phyloP scores from a whole-genome alignment of 2,329 filamentous ascomycete genomes.

The Colletotrichum musicola region DNA sequence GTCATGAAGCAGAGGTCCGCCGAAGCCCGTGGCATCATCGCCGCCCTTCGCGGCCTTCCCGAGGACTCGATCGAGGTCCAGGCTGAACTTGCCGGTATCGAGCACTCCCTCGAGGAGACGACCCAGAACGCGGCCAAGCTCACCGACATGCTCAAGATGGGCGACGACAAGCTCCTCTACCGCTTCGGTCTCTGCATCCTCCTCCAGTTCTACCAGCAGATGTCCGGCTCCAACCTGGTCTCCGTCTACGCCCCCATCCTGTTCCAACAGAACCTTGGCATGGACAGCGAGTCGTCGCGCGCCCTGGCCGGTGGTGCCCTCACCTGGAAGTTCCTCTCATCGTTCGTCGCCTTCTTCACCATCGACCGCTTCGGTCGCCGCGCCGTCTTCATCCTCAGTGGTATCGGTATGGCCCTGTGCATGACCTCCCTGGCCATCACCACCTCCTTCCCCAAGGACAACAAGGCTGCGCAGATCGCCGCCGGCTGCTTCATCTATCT shows the following conservation, averaged over 20 bases:
- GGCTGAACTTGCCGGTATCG: conserved; percentile 61
- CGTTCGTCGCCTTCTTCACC: conserved; percentile 62
- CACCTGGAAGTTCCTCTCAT: conserved; percentile 68
- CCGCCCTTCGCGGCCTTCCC: conserved; percentile 62
- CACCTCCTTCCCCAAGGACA: conserved; percentile 60
- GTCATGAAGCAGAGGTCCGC: conserved; percentile 47
- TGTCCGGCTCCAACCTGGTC: conserved; percentile 48
- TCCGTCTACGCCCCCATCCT: conserved; percentile 55
- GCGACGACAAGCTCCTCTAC: conserved; percentile 62
- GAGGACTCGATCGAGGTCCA: conserved; percentile 63
- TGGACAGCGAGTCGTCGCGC: conserved; percentile 52
- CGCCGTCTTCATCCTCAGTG: conserved; percentile 64
- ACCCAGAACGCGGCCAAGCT: conserved; percentile 51
- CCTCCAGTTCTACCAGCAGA: conserved; percentile 61
- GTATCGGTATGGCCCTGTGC: conserved; percentile 64
- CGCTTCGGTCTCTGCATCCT: conserved; percentile 63
- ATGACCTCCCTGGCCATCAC: conserved; percentile 67
- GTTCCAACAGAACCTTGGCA: conserved; percentile 56
- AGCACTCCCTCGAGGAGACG: conserved; percentile 61
- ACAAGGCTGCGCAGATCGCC: conserved; percentile 61
- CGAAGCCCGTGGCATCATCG: conserved; percentile 48
- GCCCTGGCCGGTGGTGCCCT: conserved; percentile 62
- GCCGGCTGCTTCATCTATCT: conserved; percentile 69
- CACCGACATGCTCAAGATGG: conserved; percentile 60
- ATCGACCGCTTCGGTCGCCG: conserved; percentile 65